Evolutionary conservation across 1,284 basidiomycete genomes (phyloP).

Genomic region (Irpex sp.): DNA sequence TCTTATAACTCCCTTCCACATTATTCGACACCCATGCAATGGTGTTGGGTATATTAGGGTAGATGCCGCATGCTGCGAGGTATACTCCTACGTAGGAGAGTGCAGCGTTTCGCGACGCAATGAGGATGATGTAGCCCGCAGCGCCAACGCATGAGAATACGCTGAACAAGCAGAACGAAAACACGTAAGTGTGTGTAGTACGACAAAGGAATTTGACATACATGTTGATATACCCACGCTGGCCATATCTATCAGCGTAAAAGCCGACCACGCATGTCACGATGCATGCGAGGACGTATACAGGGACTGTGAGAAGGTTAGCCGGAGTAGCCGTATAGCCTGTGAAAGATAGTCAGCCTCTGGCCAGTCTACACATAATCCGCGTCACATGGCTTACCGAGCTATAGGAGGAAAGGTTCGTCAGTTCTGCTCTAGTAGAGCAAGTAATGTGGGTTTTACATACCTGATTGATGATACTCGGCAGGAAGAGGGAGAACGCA

Average conservation of each 20-base stretch:
- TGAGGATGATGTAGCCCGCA: constrained; percentile 67
- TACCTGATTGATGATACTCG: constrained; percentile 67
- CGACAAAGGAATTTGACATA: constrained; percentile 28
- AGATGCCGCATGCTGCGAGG: constrained; percentile 72
- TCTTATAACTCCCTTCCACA: constrained; percentile 55
- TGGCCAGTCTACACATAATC: background rate
- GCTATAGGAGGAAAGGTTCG: constrained; percentile 33
- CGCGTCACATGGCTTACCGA: constrained; percentile 33
- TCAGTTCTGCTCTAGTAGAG: constrained; percentile 3
- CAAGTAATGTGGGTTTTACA: constrained; percentile 14
- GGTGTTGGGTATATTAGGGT: constrained; percentile 68
- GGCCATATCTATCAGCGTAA: constrained; percentile 55
- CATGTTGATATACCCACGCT: constrained; percentile 62
- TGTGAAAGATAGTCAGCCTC: constrained; percentile 16
- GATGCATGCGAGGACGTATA: constrained; percentile 64
- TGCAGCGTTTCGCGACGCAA: constrained; percentile 55
- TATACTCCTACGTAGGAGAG: constrained; percentile 71
- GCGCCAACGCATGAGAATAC: constrained; percentile 25
- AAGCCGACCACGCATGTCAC: constrained; percentile 63
- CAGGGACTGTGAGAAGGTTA: constrained; percentile 71
- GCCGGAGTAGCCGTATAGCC: constrained; percentile 69
- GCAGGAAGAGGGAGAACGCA: constrained; percentile 71
- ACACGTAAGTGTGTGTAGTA: constrained; percentile 18
- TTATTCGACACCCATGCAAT: constrained; percentile 73
- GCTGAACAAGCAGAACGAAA: constrained; percentile 35